phyloP scores from a whole-genome alignment of 345 rosid species.

The Salix caprea region DNA sequence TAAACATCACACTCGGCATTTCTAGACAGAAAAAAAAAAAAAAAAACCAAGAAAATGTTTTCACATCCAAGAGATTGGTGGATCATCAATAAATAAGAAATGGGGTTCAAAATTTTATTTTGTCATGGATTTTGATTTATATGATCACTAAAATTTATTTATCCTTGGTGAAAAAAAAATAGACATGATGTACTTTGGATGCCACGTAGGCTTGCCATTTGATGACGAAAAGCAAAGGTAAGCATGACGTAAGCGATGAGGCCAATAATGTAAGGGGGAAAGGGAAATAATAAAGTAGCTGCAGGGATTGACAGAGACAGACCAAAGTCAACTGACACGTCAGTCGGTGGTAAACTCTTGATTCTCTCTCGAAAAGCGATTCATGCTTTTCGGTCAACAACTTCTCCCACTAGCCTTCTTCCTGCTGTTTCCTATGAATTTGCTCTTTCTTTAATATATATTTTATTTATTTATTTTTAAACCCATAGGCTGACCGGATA shows the following conservation, averaged over 20 bases:
- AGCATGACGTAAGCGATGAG: not conserved
- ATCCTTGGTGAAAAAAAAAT: no score
- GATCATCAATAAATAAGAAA: no score
- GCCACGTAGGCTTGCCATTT: no score
- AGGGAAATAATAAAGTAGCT: not conserved
- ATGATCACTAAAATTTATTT: no score
- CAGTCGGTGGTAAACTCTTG: not conserved
- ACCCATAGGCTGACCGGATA: no score
- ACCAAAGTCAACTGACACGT: constrained; percentile 9
- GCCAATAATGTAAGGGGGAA: not conserved
- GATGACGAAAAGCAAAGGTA: not conserved
- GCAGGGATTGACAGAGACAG: not conserved
- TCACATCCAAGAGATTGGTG: no score
- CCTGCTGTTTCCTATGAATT: not conserved
- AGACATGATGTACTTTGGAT: no score
- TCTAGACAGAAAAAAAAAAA: no score
- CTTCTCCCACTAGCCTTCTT: not conserved
- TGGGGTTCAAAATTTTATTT: no score
- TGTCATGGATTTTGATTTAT: no score
- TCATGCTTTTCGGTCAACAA: not conserved
- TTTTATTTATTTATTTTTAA: not conserved
- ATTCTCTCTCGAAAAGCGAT: not conserved
- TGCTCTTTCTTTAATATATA: not conserved
- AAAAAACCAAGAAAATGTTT: no score
- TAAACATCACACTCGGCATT: no score